Base-by-base conservation (phyloP, 1,139 yeast genomes). In the Kluyveromyces sp. region DNA sequence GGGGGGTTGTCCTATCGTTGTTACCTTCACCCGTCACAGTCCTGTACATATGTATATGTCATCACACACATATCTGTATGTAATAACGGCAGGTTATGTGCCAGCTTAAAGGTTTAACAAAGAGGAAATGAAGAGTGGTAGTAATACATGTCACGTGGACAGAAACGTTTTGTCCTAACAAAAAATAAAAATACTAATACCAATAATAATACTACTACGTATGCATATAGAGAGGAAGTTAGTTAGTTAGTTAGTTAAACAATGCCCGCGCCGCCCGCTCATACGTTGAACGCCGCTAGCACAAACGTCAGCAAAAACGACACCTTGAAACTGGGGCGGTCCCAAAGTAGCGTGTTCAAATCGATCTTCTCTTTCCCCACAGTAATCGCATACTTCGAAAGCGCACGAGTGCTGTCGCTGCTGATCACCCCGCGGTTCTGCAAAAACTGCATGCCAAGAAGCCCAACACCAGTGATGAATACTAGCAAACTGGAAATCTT, bases 361-460 rank as follows among this genome's bases (percentile, higher is more conserved):
- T 56, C 58, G 29, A 55, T 42, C 2, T 50, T 48, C 37, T 54
- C 56, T 25, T 47, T 48, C 26, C 57, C 52, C 4, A 48, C 47
- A 35, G 48, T 53, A 28, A 52, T 40, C 28, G 52, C 44, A 39
- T 50, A 52, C 25, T 45, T 43, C 25, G 58, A 49, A 25, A 54
- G 50, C 30, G 50, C 37, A n/a, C 46, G 30, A 2, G 57, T 53
- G 37, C 53, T 42, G 28, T 46, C 48, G 34, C 53, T 55, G 46
- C 52, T 50, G 7, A 56, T 43, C 3, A 53, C 42, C 2, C 57
- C 53, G 25, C 60, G 40, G 39, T 52, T 53, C 36, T 50, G 50
- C 38, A 56, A 45, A 55, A 57, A 57, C 48, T 56, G 57, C 34
- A 55, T 34, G 10, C 52, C 48, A n/a, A 57, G 45, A 3, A 57